Evolutionary conservation across 768 basidiomycete species (phyloP).

Genomic region (Lentinus tigrinus): DNA sequence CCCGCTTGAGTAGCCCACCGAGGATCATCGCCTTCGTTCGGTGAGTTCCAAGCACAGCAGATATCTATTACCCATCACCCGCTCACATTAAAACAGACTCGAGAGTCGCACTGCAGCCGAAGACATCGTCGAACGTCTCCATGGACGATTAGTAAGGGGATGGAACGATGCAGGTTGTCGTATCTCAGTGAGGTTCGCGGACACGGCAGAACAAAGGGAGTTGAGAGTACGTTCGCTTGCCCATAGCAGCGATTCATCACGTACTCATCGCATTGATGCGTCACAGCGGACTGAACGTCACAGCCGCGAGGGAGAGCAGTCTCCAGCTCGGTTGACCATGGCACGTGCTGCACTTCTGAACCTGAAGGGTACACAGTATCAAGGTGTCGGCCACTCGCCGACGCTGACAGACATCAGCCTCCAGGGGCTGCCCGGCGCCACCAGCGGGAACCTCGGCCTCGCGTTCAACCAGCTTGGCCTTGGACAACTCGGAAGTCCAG

Average conservation of each 20-base stretch:
- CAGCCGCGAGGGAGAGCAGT: slow-evolving; percentile 58
- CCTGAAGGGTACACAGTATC: slow-evolving; percentile 61
- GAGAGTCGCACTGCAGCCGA: slow-evolving; percentile 72
- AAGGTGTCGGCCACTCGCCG: slow-evolving; percentile 27
- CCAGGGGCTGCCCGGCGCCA: slow-evolving; percentile 4
- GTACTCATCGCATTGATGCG: slow-evolving; percentile 1
- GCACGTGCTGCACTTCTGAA: slow-evolving; percentile 78
- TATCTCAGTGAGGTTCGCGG: slow-evolving; percentile 79
- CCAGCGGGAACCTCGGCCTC: slow-evolving; percentile 10
- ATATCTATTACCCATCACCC: not conserved
- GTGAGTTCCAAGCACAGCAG: slow-evolving; percentile 36
- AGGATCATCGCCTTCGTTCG: slow-evolving; percentile 82
- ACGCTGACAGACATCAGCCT: slow-evolving; percentile 23
- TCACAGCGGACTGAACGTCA: slow-evolving; percentile 60
- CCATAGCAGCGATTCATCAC: not conserved
- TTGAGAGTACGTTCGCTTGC: slow-evolving; percentile 51
- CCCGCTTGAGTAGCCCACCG: slow-evolving; percentile 71
- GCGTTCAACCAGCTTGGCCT: slow-evolving; percentile 3
- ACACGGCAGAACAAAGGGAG: slow-evolving; percentile 75
- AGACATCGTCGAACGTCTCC: slow-evolving; percentile 73
- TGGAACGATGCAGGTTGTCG: slow-evolving; percentile 75
- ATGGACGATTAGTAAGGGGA: slow-evolving; percentile 78
- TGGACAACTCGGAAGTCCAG: not conserved
- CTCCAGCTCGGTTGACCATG: slow-evolving; percentile 67
- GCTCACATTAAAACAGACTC: slow-evolving; percentile 41